Evolutionary conservation across 2,329 filamentous ascomycete genomes (phyloP).

Genomic region (Hirsutella thompsonii): DNA sequence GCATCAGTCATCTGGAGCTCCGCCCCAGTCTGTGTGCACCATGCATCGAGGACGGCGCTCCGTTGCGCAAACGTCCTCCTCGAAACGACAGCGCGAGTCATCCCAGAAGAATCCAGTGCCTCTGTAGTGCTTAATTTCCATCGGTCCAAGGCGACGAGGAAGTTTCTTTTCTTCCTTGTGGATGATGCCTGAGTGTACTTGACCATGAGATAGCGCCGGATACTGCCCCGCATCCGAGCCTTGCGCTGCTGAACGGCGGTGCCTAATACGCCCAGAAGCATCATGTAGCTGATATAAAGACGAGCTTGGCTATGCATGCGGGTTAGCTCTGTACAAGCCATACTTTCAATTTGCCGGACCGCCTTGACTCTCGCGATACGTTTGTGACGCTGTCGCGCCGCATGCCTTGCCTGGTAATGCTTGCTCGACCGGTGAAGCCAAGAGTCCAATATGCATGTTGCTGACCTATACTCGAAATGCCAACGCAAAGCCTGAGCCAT

Average conservation of each 20-base stretch:
- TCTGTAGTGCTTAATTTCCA: too few relatives aligned
- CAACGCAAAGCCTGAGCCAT: constrained; percentile 20
- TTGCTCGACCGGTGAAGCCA: constrained; percentile 14
- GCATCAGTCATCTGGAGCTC: constrained; percentile 6
- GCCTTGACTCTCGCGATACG: constrained; percentile 3
- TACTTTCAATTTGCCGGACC: constrained; percentile 5
- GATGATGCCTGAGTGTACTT: constrained; percentile 22
- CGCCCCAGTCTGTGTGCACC: constrained; percentile 10
- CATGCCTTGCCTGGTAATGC: neutral
- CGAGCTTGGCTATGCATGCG: constrained; percentile 13
- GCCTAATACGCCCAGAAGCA: constrained; percentile 14
- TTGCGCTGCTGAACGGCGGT: constrained; percentile 12
- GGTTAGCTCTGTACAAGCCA: constrained; percentile 6
- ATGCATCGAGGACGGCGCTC: constrained; percentile 4
- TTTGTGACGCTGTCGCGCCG: neutral
- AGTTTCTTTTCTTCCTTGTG: constrained; percentile 17
- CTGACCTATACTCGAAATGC: constrained; percentile 18
- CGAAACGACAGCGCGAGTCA: constrained; percentile 1
- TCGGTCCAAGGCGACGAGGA: constrained; percentile 16
- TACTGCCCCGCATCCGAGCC: constrained; percentile 12
- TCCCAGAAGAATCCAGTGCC: too few relatives aligned
- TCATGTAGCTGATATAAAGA: constrained; percentile 18
- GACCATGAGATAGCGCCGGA: constrained; percentile 20
- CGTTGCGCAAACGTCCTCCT: constrained; percentile 5
- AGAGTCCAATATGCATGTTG: constrained; percentile 12